Evolutionary conservation across 225 moss, liverwort and hornwort genomes (phyloP).

Genomic region (Sphagnum contortum): DNA sequence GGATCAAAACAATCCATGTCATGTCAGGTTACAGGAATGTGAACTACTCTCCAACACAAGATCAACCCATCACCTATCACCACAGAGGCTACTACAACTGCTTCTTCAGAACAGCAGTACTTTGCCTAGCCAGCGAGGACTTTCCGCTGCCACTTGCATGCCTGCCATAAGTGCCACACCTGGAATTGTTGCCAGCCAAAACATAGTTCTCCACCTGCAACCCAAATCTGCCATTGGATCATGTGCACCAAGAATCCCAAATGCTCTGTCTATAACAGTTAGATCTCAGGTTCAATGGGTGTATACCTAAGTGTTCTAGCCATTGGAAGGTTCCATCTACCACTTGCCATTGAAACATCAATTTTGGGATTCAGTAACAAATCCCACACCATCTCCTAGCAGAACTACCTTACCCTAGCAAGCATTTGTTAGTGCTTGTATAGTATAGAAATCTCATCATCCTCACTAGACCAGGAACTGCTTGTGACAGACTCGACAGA

Average conservation of each 20-base stretch:
- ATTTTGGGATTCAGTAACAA: neutral
- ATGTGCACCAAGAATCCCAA: neutral
- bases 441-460: too few relatives aligned
- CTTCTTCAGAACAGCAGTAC: constrained; percentile 19
- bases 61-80: neutral
- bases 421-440: too few relatives aligned
- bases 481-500: too few relatives aligned
- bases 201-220: constrained; percentile 95
- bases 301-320: too few relatives aligned
- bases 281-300: neutral
- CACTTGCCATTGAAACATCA: neutral
- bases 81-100: neutral
- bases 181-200: constrained; percentile 82
- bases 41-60: neutral
- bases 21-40: neutral
- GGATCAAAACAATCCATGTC: constrained; percentile 2
- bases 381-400: too few relatives aligned
- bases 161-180: constrained; percentile 62
- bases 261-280: too few relatives aligned
- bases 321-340: neutral
- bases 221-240: constrained; percentile 2
- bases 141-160: constrained; percentile 83
- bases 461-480: too few relatives aligned
- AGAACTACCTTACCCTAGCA: too few relatives aligned
- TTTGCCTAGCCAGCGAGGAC: constrained; percentile 96